Percentiles rank a stretch among this genome's conserved stretches.
Conservation (phyloP, 1,284 basidiomycete genomes). For the Leccinum cinnamomeum region DNA sequence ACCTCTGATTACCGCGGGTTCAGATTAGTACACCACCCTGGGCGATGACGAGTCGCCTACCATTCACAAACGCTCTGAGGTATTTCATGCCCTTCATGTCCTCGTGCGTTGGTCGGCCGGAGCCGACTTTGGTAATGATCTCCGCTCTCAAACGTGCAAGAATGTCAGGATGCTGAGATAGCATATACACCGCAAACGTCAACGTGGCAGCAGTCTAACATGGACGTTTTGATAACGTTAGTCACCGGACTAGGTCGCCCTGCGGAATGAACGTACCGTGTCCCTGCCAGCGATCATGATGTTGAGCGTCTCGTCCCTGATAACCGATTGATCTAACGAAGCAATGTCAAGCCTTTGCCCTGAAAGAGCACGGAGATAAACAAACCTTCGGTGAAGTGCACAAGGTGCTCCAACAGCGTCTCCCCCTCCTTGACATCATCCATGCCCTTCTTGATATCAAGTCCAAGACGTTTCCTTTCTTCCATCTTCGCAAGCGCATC, state of each 20-base stretch:
- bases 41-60: constrained; percentile 30
- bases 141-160: constrained; percentile 50
- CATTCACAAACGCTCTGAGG: constrained; percentile 58
- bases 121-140: constrained; percentile 48
- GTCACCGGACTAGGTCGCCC: not conserved
- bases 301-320: constrained; percentile 43
- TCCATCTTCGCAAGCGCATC: constrained; percentile 29
- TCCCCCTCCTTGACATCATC: constrained; percentile 20
- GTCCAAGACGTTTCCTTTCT: constrained; percentile 5
- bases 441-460: not conserved
- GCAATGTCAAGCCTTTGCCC: constrained; percentile 2
- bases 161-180: constrained; percentile 51
- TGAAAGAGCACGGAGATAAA: constrained; percentile 2
- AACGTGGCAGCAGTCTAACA: constrained; percentile 49
- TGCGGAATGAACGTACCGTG: constrained; percentile 32
- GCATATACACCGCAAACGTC: constrained; percentile 55
- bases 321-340: constrained; percentile 31
- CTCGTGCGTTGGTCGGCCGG: constrained; percentile 47
- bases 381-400: constrained; percentile 31
- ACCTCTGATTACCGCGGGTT: constrained; percentile 42
- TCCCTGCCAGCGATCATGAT: constrained; percentile 44
- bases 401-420: constrained; percentile 34
- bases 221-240: constrained; percentile 8
- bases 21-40: not conserved
- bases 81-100: constrained; percentile 57